A percentile compares a stretch with the other conserved stretches of the same genome.
phyloP scores from a whole-genome alignment of 1,284 basidiomycete genomes.

The Marasmius sp. region DNA sequence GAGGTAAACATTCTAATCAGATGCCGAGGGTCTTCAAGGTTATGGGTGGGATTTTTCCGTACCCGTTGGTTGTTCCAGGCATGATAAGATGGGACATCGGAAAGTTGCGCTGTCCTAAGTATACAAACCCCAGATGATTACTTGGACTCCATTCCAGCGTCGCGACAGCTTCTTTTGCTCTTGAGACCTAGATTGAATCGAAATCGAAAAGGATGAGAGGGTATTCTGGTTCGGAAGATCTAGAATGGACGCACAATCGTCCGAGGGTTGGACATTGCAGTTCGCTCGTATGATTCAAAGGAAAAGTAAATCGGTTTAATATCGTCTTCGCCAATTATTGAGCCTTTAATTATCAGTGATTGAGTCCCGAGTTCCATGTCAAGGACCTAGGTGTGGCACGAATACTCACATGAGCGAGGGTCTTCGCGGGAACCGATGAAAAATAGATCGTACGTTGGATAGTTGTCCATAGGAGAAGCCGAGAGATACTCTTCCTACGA shows the following conservation, averaged over 20 bases:
- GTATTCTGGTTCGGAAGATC: slow-evolving; percentile 6
- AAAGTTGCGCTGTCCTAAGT: slow-evolving; percentile 51
- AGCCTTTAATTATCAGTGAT: slow-evolving; percentile 58
- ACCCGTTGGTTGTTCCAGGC: slow-evolving; percentile 51
- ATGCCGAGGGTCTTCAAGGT: neutral
- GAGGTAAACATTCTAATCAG: slow-evolving; percentile 1
- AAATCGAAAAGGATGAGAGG: slow-evolving; percentile 9
- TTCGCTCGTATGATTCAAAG: slow-evolving; percentile 58
- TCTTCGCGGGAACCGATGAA: slow-evolving; percentile 66
- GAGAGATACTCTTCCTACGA: slow-evolving; percentile 8
- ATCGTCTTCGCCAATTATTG: slow-evolving; percentile 67
- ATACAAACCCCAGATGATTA: slow-evolving; percentile 55
- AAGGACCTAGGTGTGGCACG: neutral
- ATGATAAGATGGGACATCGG: slow-evolving; percentile 65
- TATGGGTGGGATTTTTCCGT: slow-evolving; percentile 7
- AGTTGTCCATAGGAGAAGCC: slow-evolving; percentile 10
- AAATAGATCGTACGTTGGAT: slow-evolving; percentile 55
- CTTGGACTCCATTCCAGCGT: slow-evolving; percentile 62
- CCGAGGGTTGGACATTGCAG: slow-evolving; percentile 36
- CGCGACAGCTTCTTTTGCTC: slow-evolving; percentile 48
- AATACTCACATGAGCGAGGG: slow-evolving; percentile 38
- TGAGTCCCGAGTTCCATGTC: neutral
- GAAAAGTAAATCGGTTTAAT: slow-evolving; percentile 58
- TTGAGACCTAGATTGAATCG: slow-evolving; percentile 13
- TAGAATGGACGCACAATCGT: slow-evolving; percentile 49